A percentile compares a stretch with the other conserved stretches of the same genome.
These are phyloP conservation scores for Wickerhamiella kurtzmanii DNA, from an alignment of 805 yeast species.

Conservation along the genomic window DNA sequence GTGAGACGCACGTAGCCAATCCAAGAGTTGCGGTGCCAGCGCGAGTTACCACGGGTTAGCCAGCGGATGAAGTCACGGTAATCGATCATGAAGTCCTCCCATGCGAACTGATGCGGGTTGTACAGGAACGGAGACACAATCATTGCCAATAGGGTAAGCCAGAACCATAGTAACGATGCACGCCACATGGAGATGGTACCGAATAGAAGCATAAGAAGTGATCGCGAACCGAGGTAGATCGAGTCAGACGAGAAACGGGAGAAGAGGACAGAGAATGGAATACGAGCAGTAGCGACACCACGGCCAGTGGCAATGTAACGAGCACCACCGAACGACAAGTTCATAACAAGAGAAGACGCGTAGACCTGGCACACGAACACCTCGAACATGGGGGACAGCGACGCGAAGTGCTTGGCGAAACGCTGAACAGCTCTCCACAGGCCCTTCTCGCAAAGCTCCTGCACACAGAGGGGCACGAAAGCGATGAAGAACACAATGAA, in stretches of 20 bases:
- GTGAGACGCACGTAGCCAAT: conserved; percentile 55
- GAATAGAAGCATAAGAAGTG: conserved; percentile 57
- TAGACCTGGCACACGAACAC: conserved; percentile 92
- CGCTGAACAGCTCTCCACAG: conserved; percentile 58
- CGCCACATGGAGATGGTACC: conserved; percentile 83
- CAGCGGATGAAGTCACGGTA: conserved; percentile 86
- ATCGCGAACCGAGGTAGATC: conserved; percentile 62
- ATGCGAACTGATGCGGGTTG: conserved; percentile 95
- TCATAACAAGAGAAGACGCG: conserved; percentile 60
- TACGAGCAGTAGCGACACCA: conserved; percentile 79
- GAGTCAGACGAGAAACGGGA: conserved; percentile 65
- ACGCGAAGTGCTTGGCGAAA: conserved; percentile 59
- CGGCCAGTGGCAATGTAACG: conserved; percentile 85
- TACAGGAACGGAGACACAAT: conserved; percentile 85
- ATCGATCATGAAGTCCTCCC: conserved; percentile 92
- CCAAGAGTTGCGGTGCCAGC: conserved; percentile 66
- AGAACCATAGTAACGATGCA: conserved; percentile 90
- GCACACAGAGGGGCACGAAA: conserved; percentile 74
- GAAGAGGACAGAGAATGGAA: conserved; percentile 57
- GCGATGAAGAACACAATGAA: conserved; percentile 89
- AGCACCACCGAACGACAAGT: conserved; percentile 84
- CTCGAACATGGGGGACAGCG: conserved; percentile 83
- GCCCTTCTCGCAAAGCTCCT: conserved; percentile 81
- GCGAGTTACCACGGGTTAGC: conserved; percentile 68
- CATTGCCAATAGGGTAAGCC: conserved; percentile 83